Conservation (phyloP, 495 filamentous ascomycete species). For the Pseudotulostoma volvatum region DNA sequence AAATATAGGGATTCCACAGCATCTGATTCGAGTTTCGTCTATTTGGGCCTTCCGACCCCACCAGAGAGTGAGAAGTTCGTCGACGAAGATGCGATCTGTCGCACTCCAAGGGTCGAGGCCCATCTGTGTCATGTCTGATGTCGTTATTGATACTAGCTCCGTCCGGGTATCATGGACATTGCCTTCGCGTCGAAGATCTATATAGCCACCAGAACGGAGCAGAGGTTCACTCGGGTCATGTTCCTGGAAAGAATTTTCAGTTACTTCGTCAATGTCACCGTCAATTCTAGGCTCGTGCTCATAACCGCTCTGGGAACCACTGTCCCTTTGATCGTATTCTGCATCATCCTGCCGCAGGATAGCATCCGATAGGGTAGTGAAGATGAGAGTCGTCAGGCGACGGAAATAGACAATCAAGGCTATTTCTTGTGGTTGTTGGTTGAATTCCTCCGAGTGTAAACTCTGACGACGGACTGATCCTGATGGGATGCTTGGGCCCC, state of each 20-base stretch:
- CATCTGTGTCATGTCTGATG: conserved; percentile 61
- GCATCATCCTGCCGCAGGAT: conserved; percentile 35
- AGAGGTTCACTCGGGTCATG: conserved; percentile 1
- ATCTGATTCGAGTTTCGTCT: conserved; percentile 54
- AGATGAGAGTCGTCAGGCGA: conserved; percentile 54
- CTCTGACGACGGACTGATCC: conserved; percentile 17
- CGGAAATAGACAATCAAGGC: conserved; percentile 87
- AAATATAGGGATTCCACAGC: conserved; percentile 68
- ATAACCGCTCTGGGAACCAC: conserved; percentile 4
- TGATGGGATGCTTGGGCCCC: conserved; percentile 22
- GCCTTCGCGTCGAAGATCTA: neutral
- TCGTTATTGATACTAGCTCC: conserved; percentile 38
- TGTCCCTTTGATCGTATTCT: conserved; percentile 26
- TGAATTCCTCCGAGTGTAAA: conserved; percentile 23
- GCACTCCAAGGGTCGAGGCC: conserved; percentile 79
- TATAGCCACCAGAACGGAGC: neutral
- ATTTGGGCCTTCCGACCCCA: conserved; percentile 56
- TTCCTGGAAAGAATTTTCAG: neutral
- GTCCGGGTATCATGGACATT: neutral
- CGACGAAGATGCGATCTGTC: conserved; percentile 55
- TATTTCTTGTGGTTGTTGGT: conserved; percentile 40
- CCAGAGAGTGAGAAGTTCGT: conserved; percentile 49
- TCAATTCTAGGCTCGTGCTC: conserved; percentile 30
- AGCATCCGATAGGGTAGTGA: conserved; percentile 46
- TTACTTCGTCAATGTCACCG: conserved; percentile 9